These are phyloP conservation scores for Cardamine chenopodiifolia DNA, from an alignment of 345 rosid genomes.

Conservation along the genomic window DNA sequence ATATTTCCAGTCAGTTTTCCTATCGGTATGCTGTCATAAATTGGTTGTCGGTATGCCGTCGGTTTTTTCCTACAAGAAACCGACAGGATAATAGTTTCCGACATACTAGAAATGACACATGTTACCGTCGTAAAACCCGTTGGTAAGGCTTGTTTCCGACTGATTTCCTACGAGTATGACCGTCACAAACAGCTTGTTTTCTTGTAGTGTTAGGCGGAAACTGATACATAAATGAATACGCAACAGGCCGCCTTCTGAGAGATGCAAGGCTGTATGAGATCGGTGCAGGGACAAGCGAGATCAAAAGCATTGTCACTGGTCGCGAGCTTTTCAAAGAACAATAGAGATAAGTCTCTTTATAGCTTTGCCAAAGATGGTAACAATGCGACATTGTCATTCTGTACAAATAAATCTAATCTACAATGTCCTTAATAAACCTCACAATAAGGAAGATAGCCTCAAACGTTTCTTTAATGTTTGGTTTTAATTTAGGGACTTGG, in stretches of 20 bases:
- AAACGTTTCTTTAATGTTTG: neutral
- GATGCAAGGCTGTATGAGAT: constrained; percentile 95
- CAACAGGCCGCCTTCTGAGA: constrained; percentile 87
- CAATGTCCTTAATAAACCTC: constrained; percentile 6
- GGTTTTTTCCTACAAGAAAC: too few species aligned
- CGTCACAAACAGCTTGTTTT: too few species aligned
- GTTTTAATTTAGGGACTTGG: neutral
- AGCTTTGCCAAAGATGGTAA: constrained; percentile 11
- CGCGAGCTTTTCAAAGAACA: constrained; percentile 81
- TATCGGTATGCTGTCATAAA: too few species aligned
- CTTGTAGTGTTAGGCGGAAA: constrained; percentile 98
- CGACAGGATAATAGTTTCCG: too few species aligned
- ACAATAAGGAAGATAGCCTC: neutral
- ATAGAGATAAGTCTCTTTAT: constrained; percentile 32
- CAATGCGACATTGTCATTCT: constrained; percentile 10
- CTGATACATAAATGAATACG: constrained; percentile 87
- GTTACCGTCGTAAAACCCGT: too few species aligned
- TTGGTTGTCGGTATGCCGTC: too few species aligned
- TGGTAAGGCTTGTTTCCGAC: too few species aligned
- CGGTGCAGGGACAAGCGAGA: constrained; percentile 97
- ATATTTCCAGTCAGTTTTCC: too few species aligned
- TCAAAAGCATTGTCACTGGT: constrained; percentile 87
- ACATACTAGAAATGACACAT: too few species aligned
- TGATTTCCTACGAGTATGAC: too few species aligned
- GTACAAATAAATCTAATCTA: neutral